Base-by-base conservation (phyloP, 164 flowering plant genomes). In the Pachysandra terminalis region DNA sequence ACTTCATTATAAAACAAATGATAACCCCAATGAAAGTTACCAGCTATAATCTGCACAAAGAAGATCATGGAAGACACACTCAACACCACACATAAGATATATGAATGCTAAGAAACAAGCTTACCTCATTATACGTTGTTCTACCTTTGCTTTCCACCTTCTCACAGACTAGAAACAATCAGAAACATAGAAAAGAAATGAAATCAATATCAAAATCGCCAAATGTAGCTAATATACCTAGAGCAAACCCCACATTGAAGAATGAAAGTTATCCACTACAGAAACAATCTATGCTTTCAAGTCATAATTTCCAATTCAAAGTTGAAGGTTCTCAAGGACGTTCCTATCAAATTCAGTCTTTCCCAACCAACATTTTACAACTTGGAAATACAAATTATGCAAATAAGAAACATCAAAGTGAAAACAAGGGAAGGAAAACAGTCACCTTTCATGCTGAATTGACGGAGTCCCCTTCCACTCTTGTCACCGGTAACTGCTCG, bases 391-490 rank as follows among this genome's bases (percentile, higher is more conserved):
- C 40, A 59, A 25, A 16, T 59, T 16, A 63, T 8, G 51, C 14
- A 57, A 58, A 54, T 15, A 35, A 59, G 8, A 32, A 59, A 21
- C 61, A 27, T 21, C 5, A 23, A 17, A 48, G 21, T 19, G 48
- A 56, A 9, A 2, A 61, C n/a, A 32, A 17, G 7, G 23, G 32
- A 60, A 48, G 24, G n/a, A 12, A 67, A n/a, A 7, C 19, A 56
- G 26, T 32, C 63, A 93, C 98, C 97, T 91, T 85, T 91, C 96
- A 90, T 89, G 83, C 98, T 94, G 74, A 94, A 91, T 75, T 91
- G 97, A 17, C 98, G 90, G 26, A 94, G 90, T 66, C 98, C 98
- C 76, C 95, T 81, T 49, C 97, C 95, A 76, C 81, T 86, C 81
- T 94, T 94, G 76, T 94, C 98, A 58, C 80, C 86, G 59, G 87